Base-by-base conservation (phyloP, 371 early-diverging fungal species). In the Dichotomocladium elegans region DNA sequence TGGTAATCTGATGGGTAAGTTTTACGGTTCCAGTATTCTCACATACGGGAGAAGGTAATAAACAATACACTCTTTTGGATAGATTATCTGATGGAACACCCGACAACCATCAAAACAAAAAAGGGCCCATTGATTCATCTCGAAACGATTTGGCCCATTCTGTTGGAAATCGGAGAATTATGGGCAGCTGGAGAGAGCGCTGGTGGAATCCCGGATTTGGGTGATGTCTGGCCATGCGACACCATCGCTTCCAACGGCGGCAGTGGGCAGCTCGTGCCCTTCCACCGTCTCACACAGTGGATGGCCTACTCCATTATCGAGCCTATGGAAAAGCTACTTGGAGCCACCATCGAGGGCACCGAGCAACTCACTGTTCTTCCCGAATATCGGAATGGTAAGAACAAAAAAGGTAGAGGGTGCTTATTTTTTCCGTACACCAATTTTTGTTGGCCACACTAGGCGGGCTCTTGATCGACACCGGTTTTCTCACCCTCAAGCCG, bases 251-350 rank as follows among this genome's bases (percentile, higher is more conserved):
- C 47, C 12, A 52, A 54, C 8, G 48, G 48, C 10, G 63, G 75
- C 5, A n/a, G 14, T 12, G 70, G 66, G 4, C 68, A 73, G 26
- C 68, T 81, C 30, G 86, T 94, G 7, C 68, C 91, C 10, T 94
- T 95, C 72, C 95, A 96, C 68, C 94, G 92, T 51, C 75, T 95
- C 43, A 89, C 93, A 4, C 94, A 94, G 67, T 96, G 96, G 96
- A 81, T 96, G 34, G 87, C 92, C 21, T 95, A 94, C 68, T 93
- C 93, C 0, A 70, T 95, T 41, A 82, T 94, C 66, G 96, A 95
- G 46, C 91, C 92, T 1, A 70, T 95, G 50, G 78, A 79, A 43
- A 80, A 76, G 34, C 58, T 89, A 25, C 59, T 85, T 17, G 77
- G 77, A 25, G 71, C 91, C 24, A 75, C 61, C 3, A 83, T 94